Base-by-base conservation (phyloP, 1,284 basidiomycete species). In the Marasmius sp. region DNA sequence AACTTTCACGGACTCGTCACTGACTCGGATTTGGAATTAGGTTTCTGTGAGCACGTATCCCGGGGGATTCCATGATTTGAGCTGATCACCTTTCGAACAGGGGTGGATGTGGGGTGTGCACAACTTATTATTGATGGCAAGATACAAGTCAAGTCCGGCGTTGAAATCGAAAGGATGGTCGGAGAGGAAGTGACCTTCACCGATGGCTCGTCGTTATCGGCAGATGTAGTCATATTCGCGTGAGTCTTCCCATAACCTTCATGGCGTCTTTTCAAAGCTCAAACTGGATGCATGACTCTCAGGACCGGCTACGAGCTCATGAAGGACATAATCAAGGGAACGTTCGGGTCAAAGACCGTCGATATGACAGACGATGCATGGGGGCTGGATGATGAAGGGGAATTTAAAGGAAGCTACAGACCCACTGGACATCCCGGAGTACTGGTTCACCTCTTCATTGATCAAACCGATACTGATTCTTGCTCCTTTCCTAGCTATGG, bases 21-120 rank as follows among this genome's bases (percentile, higher is more conserved):
- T 27, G 27, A 27, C 5, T 27, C 27, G 27, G 27, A 27, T 5
- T 27, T 27, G 20, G 27, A 14, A 33, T 49, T 38, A 62, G 61
- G 58, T 16, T 59, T 58, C 22, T 60, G 62, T 60, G 41, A 37
- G 62, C 11, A 8, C 38, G 12, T 36, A 33, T 60, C 6, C 8
- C 14, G 6, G 27, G 27, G 27, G 18, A 20, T 50, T 8, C n/a
- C n/a, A n/a, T n/a, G 27, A 2, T 14, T 18, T 43, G 20, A 16
- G 10, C 18, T 36, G 38, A 11, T 9, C 22, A 36, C 12, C 18
- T 27, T 6, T 34, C 8, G 16, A 34, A 53, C 37, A 77, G 75
- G 72, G 74, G 66, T 77, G 37, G 79, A 82, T 64, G 76, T 79
- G 22, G 81, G 80, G n/a, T 74, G 72, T 37, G 75, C 76, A 4